Percentiles rank a stretch among this genome's conserved stretches.
phyloP scores from a whole-genome alignment of 192 early-diverging fungal genomes.

The Oehlia diaphana region DNA sequence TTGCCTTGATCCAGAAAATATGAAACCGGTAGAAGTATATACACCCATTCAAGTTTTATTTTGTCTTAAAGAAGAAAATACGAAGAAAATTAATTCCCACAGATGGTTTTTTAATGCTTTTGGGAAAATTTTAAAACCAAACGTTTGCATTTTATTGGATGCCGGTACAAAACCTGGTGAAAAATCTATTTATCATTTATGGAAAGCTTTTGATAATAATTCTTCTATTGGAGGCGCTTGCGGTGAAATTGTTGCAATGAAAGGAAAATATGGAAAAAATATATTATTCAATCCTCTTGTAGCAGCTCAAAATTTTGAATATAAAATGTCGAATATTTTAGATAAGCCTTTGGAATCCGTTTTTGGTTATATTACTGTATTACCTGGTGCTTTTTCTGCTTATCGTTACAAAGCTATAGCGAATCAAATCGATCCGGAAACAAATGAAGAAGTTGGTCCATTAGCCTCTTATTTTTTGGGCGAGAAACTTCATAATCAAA shows the following conservation, averaged over 20 bases:
- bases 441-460: slow-evolving; percentile 47
- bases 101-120: slow-evolving; percentile 72
- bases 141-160: slow-evolving; percentile 63
- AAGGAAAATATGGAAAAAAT: slow-evolving; percentile 27
- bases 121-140: slow-evolving; percentile 53
- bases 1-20: slow-evolving; percentile 67
- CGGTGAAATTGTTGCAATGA: slow-evolving; percentile 62
- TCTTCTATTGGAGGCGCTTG: slow-evolving; percentile 60
- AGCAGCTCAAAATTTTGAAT: slow-evolving; percentile 68
- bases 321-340: slow-evolving; percentile 68
- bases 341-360: slow-evolving; percentile 74
- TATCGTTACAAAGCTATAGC: slow-evolving; percentile 74
- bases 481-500: slow-evolving; percentile 47
- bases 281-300: slow-evolving; percentile 53
- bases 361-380: slow-evolving; percentile 83
- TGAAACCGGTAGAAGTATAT: slow-evolving; percentile 57
- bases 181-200: slow-evolving; percentile 62
- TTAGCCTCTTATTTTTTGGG: slow-evolving; percentile 75
- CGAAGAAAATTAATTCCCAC: slow-evolving; percentile 85
- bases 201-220: slow-evolving; percentile 60
- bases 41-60: slow-evolving; percentile 79
- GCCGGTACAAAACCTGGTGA: slow-evolving; percentile 60
- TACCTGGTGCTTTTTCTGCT: slow-evolving; percentile 86
- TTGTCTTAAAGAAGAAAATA: slow-evolving; percentile 88
- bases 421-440: slow-evolving; percentile 45